Percentiles rank a stretch among this genome's conserved stretches.
Conservation (phyloP, 768 basidiomycete genomes). For the Lactarius tabidus region DNA sequence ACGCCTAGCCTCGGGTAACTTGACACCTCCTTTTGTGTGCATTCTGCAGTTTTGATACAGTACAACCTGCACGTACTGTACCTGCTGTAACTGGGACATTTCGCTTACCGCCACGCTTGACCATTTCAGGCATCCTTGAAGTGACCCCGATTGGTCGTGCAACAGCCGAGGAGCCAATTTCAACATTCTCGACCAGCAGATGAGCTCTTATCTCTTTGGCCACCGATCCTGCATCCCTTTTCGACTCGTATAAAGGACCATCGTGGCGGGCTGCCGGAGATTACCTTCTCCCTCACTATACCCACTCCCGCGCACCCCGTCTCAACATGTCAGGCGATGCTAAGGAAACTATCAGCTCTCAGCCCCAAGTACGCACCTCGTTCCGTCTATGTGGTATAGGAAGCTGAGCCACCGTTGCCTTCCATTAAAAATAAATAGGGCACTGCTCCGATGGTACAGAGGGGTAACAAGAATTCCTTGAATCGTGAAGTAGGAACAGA, state of each 20-base stretch:
- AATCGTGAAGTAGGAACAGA: conserved; percentile 28
- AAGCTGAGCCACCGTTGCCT: not conserved
- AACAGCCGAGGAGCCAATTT: not conserved
- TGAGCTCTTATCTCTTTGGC: not conserved
- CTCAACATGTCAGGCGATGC: not conserved
- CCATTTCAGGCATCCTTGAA: not conserved
- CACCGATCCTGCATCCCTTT: not conserved
- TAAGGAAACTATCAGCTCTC: not conserved
- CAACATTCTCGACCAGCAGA: not conserved
- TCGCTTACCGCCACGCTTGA: not conserved
- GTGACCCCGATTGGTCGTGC: not conserved
- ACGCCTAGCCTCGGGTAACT: not conserved
- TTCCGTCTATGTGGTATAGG: too few relatives aligned
- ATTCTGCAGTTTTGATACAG: not conserved
- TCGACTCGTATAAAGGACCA: conserved; percentile 6
- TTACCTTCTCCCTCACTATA: not conserved
- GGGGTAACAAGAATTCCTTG: conserved; percentile 26
- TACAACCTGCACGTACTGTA: not conserved
- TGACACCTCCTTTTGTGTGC: not conserved
- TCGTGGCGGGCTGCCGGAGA: not conserved
- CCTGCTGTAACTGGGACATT: not conserved
- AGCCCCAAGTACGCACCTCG: conserved; percentile 9
- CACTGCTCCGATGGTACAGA: not conserved
- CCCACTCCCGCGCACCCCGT: not conserved
- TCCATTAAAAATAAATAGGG: not conserved